A percentile compares a stretch with the other conserved stretches of the same genome.
These are phyloP conservation scores for Quercus glauca DNA, from an alignment of 306 rosid species.

Conservation along the genomic window DNA sequence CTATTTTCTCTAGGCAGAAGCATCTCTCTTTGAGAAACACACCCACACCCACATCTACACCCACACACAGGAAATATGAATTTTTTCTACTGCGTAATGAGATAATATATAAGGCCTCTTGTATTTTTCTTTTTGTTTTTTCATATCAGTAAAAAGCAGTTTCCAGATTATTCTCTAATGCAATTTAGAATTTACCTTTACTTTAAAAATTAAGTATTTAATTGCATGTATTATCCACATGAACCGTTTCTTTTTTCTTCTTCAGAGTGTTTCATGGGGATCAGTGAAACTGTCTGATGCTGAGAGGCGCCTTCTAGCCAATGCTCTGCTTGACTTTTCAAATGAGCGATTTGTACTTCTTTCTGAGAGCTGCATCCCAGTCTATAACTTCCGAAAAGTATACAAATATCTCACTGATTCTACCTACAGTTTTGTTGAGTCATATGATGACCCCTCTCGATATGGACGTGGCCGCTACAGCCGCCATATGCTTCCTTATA, in stretches of 20 bases:
- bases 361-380: slow-evolving; percentile 94
- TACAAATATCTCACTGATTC: slow-evolving; percentile 68
- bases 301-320: slow-evolving; percentile 89
- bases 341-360: slow-evolving; percentile 89
- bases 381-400: slow-evolving; percentile 74
- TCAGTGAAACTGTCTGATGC: slow-evolving; percentile 72
- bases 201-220: background rate
- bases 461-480: slow-evolving; percentile 90
- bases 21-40: no score
- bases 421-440: slow-evolving; percentile 67
- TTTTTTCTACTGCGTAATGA: no score
- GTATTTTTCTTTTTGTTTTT: no score
- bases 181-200: background rate
- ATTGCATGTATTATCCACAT: background rate
- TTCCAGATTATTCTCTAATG: background rate
- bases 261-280: slow-evolving; percentile 85
- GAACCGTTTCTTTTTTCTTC: background rate
- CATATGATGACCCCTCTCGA: slow-evolving; percentile 84
- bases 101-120: no score
- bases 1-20: no score
- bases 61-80: no score
- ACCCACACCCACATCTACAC: no score
- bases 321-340: slow-evolving; percentile 81
- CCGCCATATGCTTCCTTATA: slow-evolving; percentile 78
- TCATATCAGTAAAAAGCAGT: background rate